A percentile compares a stretch with the other conserved stretches of the same genome.
Conservation (phyloP, 257 asterid genomes). For the Lycium barbarum region DNA sequence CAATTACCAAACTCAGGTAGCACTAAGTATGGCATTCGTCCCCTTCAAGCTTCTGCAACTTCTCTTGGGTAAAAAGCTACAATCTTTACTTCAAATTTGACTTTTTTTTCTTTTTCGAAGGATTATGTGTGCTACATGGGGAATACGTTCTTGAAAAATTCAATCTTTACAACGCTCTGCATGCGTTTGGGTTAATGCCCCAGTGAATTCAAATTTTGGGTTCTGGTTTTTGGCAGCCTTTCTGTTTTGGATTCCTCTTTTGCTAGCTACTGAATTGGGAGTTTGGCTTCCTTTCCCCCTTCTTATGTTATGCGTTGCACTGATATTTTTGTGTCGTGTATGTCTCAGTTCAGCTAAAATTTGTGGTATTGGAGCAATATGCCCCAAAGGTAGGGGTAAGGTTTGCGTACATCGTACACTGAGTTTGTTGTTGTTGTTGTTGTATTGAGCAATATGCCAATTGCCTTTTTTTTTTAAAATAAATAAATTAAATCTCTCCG, state of each 20-base stretch:
- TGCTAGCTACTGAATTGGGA: background rate
- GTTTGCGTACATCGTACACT: no score
- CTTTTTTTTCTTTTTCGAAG: background rate
- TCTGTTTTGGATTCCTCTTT: no score
- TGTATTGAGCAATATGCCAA: no score
- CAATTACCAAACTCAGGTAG: slow-evolving; percentile 39
- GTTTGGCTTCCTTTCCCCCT: background rate
- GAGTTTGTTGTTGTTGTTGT: no score
- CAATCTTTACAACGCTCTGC: background rate
- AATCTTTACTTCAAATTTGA: background rate
- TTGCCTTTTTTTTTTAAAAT: no score
- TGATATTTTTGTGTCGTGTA: background rate
- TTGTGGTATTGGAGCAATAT: no score
- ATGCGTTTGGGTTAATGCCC: slow-evolving; percentile 21
- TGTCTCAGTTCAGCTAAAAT: background rate
- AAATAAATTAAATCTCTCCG: no score
- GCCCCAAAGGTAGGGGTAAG: no score
- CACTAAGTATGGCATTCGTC: slow-evolving; percentile 38
- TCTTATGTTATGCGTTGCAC: background rate
- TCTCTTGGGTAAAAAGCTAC: slow-evolving; percentile 51
- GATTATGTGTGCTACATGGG: background rate
- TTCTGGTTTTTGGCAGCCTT: background rate
- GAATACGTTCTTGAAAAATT: background rate
- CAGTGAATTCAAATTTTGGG: background rate
- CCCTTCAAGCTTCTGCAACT: slow-evolving; percentile 54